Base-by-base conservation (phyloP, 371 early-diverging fungal genomes). In the Circinella minor region DNA sequence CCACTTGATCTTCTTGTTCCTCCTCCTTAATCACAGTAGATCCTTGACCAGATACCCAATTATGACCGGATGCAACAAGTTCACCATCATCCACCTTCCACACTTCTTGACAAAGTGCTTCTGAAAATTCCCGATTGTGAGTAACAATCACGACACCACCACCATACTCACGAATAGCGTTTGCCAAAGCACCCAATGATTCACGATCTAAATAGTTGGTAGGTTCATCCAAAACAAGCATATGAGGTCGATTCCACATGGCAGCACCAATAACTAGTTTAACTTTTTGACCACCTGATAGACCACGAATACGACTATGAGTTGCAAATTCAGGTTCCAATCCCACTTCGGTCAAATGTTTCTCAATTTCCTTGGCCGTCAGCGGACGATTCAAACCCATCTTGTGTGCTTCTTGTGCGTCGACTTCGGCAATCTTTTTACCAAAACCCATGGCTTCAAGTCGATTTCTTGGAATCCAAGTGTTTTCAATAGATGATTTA, bases 241-340 rank as follows among this genome's bases (percentile, higher is more conserved):
- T 90, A 77, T 95, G 94, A 63, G 95, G 95, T 72, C 88, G 84
- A 81, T 89, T 88, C 93, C 93, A 93, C 90, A 92, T 90, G 63
- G 92, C 91, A 69, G 93, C 93, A 70, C 90, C 95, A 68, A 95
- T 86, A n/a, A 93, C 94, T 38, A 96, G 86, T 87, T 93, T 92
- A 81, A 93, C 94, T 84, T 96, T 96, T 79, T 96, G 95, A 66
- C 95, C 95, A 77, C 95, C 95, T 63, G 94, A 94, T 14, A 96
- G 88, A 83, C 92, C 93, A 81, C 88, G 86, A 77, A 94, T 93
- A 76, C 90, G 92, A 76, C 86, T 88, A 87, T 94, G 93, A 70
- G 93, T 89, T 60, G 90, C 92, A 71, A 91, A 90, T 68, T 92
- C 91, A 54, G 91, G 80, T 55, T 88, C 88, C 57, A 91, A 78